phyloP scores from a whole-genome alignment of 164 flowering plant species.

The Vitis vinifera region DNA sequence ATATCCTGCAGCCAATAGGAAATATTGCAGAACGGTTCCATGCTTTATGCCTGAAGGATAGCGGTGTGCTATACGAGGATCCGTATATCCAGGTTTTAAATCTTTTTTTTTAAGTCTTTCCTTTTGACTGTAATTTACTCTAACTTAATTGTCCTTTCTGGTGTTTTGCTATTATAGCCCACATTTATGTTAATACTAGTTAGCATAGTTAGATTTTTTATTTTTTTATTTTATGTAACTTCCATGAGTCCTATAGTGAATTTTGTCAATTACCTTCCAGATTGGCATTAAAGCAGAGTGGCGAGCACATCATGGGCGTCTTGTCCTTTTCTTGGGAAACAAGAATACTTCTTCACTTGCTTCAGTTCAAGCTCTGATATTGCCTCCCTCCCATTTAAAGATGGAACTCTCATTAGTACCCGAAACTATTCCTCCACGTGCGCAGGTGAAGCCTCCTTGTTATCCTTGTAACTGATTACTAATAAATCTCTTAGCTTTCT shows the following conservation, averaged over 20 bases:
- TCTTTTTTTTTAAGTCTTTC: background rate
- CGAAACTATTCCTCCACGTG: conserved; percentile 95
- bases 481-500: background rate
- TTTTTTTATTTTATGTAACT: background rate
- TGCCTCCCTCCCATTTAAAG: conserved; percentile 88
- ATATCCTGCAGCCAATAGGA: conserved; percentile 82
- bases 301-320: conserved; percentile 89
- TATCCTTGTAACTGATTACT: background rate
- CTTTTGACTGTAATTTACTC: background rate
- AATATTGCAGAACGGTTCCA: conserved; percentile 83
- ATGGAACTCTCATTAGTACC: conserved; percentile 90
- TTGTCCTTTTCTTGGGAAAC: conserved; percentile 96
- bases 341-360: conserved; percentile 82
- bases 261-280: conserved; percentile 31
- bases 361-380: conserved; percentile 80
- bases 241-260: background rate
- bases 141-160: background rate
- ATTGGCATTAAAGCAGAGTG: conserved; percentile 98
- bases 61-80: conserved; percentile 96
- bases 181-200: background rate
- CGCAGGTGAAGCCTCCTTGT: conserved; percentile 65
- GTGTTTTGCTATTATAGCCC: background rate
- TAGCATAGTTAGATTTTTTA: background rate
- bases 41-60: conserved; percentile 88
- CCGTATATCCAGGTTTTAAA: conserved; percentile 79